phyloP scores from a whole-genome alignment of 768 basidiomycete genomes.

The Hemileccinum rubropunctum region DNA sequence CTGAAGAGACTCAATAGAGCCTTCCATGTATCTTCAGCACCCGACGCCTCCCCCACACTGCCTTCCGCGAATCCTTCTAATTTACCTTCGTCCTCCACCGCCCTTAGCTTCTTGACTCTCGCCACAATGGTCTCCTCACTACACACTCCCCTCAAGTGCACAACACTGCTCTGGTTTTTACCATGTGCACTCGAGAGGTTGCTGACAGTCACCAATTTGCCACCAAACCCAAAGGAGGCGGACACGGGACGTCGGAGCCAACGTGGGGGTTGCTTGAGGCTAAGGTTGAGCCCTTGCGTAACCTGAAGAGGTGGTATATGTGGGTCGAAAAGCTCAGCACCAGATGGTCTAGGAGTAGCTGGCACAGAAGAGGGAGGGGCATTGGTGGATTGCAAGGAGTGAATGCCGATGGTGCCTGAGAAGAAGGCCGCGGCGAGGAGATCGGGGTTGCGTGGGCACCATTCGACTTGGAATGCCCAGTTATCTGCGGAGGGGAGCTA shows the following conservation, averaged over 20 bases:
- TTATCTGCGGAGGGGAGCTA: slow-evolving; percentile 87
- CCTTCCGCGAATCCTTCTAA: slow-evolving; percentile 71
- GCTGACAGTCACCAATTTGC: slow-evolving; percentile 75
- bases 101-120: slow-evolving; percentile 65
- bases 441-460: slow-evolving; percentile 90
- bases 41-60: slow-evolving; percentile 32
- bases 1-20: slow-evolving; percentile 86
- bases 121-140: slow-evolving; percentile 76
- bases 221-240: slow-evolving; percentile 88
- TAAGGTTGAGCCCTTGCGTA: slow-evolving; percentile 55
- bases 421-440: slow-evolving; percentile 92
- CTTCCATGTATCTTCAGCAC: slow-evolving; percentile 69
- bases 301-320: slow-evolving; percentile 42
- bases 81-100: slow-evolving; percentile 53
- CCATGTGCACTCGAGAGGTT: slow-evolving; percentile 76
- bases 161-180: slow-evolving; percentile 76
- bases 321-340: slow-evolving; percentile 77
- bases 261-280: slow-evolving; percentile 92
- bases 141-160: slow-evolving; percentile 75
- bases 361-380: slow-evolving; percentile 35
- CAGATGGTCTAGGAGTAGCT: slow-evolving; percentile 48
- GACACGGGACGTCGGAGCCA: slow-evolving; percentile 88
- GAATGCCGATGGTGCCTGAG: slow-evolving; percentile 91
- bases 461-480: slow-evolving; percentile 98
- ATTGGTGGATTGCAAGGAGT: slow-evolving; percentile 92